These are phyloP conservation scores for Teunomyces stri DNA, from an alignment of 805 yeast species.

Conservation along the genomic window DNA sequence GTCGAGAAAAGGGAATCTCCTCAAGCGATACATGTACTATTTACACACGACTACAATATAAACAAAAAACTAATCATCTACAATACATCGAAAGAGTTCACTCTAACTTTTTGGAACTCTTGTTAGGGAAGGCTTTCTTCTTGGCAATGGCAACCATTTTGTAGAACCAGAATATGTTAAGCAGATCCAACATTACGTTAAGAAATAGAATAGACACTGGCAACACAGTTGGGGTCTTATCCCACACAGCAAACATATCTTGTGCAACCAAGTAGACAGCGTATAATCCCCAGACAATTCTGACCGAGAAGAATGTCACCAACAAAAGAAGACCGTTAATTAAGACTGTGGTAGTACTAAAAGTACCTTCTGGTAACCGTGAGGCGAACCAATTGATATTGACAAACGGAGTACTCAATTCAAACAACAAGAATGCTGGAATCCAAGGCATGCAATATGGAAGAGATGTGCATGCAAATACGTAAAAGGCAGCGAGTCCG, in stretches of 20 bases:
- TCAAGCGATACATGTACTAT: no score
- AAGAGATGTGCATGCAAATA: slow-evolving; percentile 57
- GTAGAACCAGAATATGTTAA: slow-evolving; percentile 83
- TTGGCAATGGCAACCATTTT: slow-evolving; percentile 81
- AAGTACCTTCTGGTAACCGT: slow-evolving; percentile 65
- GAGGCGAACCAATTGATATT: slow-evolving; percentile 90
- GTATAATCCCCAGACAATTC: slow-evolving; percentile 85
- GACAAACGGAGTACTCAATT: slow-evolving; percentile 91
- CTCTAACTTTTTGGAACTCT: slow-evolving; percentile 2
- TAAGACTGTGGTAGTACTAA: slow-evolving; percentile 52
- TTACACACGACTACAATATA: neutral
- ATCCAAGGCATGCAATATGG: slow-evolving; percentile 83
- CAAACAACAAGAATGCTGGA: slow-evolving; percentile 81
- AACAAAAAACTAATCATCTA: neutral
- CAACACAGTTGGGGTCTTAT: slow-evolving; percentile 43
- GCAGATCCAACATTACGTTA: slow-evolving; percentile 59
- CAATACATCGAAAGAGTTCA: neutral
- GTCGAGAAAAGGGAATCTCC: no score
- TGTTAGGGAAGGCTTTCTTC: slow-evolving; percentile 36
- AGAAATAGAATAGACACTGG: slow-evolving; percentile 51
- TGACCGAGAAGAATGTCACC: slow-evolving; percentile 65
- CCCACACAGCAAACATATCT: slow-evolving; percentile 47
- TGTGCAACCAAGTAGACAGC: slow-evolving; percentile 55
- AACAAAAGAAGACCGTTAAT: slow-evolving; percentile 74
- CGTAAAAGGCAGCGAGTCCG: slow-evolving; percentile 77